Percentiles rank a stretch among this genome's conserved stretches.
phyloP scores from a whole-genome alignment of 163 green algal genomes.

The Chloromonas sp. region DNA sequence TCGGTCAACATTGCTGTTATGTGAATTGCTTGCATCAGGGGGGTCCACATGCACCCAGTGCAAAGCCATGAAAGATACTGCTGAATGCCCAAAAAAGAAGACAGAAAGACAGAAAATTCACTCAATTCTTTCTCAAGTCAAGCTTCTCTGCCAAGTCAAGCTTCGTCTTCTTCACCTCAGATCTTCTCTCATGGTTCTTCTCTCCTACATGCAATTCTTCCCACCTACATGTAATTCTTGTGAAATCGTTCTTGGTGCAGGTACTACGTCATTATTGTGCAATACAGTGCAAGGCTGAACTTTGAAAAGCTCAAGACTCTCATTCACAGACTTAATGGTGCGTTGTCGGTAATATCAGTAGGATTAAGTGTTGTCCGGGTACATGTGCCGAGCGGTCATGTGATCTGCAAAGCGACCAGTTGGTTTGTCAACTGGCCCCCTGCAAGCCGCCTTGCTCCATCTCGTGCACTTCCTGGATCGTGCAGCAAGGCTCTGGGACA shows the following conservation, averaged over 20 bases:
- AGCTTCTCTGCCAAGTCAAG: not conserved
- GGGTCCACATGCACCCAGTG: too few relatives aligned
- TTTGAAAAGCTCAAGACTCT: constrained; percentile 49
- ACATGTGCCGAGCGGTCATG: too few relatives aligned
- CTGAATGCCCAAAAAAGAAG: too few relatives aligned
- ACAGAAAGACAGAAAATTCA: not conserved
- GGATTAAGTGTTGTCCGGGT: too few relatives aligned
- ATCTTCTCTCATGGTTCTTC: not conserved
- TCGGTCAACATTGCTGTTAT: not conserved
- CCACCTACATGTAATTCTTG: not conserved
- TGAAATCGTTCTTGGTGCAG: constrained; percentile 12
- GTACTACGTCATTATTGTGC: constrained; percentile 48
- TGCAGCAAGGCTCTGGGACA: too few relatives aligned
- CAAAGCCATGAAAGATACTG: too few relatives aligned
- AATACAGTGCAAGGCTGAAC: constrained; percentile 42
- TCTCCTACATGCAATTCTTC: too few relatives aligned
- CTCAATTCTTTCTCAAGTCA: not conserved
- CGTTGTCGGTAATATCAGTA: not conserved
- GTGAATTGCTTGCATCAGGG: not conserved
- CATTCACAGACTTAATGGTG: constrained; percentile 44
- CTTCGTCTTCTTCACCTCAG: not conserved
- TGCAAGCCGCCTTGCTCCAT: too few relatives aligned
- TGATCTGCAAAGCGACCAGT: too few relatives aligned
- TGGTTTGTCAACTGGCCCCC: too few relatives aligned
- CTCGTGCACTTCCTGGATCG: too few relatives aligned